Evolutionary conservation across 805 yeast genomes (phyloP), one percentile per base, ranked within the genome.

Genomic region (Sungouiella blattae): DNA sequence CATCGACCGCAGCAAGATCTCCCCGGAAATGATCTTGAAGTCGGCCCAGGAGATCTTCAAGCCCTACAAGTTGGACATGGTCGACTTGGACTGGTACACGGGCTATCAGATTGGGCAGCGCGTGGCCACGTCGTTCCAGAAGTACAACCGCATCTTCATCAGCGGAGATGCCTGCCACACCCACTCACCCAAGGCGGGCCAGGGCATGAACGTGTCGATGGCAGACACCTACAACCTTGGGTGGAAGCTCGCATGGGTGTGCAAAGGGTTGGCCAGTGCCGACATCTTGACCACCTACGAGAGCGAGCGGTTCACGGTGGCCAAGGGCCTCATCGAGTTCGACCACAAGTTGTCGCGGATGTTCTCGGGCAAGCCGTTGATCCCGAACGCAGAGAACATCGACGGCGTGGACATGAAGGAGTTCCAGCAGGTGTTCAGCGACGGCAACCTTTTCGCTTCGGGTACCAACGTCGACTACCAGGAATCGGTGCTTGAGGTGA

Each of bases 51-150:
- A 49, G 35, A 50, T 41, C 25, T 16, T 41, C 21, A 21, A 28
- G 28, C 59, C 60, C 8, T 54, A 44, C 32, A 36, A 38, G 11
- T 40, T 58, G 30, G 59, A 56, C 33, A 48, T 53, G n/a, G 21
- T 28, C 15, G 40, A 50, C 18, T 33, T 58, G 32, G 46, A 49
- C 35, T 57, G 62, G 62, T 57, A 43, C 37, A 53, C 60, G n/a
- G 58, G 58, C 13, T 57, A 57, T 30, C 58, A 54, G 34, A 53
- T 60, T 33, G 63, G 65, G 12, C 66, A 60, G 37, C 37, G 66
- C 28, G 55, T 53, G 16, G 52, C 56, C 22, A 12, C 11, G 14
- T 5, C 6, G 14, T 28, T 28, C 14, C 11, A 6, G 6, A 9
- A 41, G 11, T 24, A 38, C 30, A 47, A 50, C 35, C 40, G 62